Conservation (phyloP, 208 protist genomes). For the Balamuthia mandrillaris region DNA sequence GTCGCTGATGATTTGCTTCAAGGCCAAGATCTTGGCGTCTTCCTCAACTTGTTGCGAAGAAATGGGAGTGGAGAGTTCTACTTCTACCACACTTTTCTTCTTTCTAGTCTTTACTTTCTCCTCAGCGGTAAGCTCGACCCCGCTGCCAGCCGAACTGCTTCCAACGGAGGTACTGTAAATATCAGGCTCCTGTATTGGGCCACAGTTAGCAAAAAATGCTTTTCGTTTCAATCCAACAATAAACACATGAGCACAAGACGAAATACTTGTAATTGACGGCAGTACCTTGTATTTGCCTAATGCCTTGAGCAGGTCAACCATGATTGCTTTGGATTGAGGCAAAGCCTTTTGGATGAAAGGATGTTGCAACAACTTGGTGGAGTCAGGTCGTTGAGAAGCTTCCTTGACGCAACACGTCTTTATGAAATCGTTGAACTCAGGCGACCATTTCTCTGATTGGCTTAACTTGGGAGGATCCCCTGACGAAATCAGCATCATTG, state of each 20-base stretch:
- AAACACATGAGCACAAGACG: no score
- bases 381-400: slow-evolving; percentile 41
- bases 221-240: no score
- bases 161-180: no score
- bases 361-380: background rate
- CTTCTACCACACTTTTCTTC: background rate
- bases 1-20: background rate
- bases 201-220: no score
- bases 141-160: no score
- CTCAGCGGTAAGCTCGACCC: no score
- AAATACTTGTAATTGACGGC: no score
- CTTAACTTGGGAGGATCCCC: slow-evolving; percentile 48
- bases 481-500: slow-evolving; percentile 42
- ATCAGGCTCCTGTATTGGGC: no score
- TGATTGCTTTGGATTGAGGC: background rate
- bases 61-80: background rate
- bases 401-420: slow-evolving; percentile 53
- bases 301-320: no score
- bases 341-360: background rate
- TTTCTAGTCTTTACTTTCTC: background rate
- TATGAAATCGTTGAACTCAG: slow-evolving; percentile 58
- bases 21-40: background rate
- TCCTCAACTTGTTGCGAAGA: background rate
- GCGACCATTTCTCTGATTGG: slow-evolving; percentile 54
- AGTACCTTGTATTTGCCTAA: no score